These are phyloP conservation scores for Botrytis porri DNA, from an alignment of 2,329 filamentous ascomycete genomes.

Conservation along the genomic window DNA sequence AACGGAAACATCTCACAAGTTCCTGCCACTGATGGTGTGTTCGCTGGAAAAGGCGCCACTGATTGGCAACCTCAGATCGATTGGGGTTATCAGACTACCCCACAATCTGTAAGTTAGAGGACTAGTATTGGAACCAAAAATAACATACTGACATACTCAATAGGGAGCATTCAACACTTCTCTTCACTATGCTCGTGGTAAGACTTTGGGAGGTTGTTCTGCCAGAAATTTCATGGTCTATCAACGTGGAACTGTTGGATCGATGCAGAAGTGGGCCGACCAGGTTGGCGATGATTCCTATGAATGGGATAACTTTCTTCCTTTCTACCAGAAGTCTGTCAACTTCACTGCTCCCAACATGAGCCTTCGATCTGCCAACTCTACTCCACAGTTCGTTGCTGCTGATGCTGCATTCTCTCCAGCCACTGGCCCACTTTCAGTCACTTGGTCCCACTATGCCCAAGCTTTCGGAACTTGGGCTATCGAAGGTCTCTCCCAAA, in stretches of 20 bases:
- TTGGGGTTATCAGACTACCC: constrained; percentile 36
- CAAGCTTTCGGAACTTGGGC: constrained; percentile 36
- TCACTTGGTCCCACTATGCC: constrained; percentile 43
- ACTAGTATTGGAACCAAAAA: neutral
- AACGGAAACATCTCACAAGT: constrained; percentile 19
- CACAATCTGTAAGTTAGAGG: constrained; percentile 27
- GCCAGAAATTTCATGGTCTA: constrained; percentile 39
- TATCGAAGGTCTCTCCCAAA: constrained; percentile 39
- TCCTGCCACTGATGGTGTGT: constrained; percentile 8
- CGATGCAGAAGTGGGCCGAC: constrained; percentile 45
- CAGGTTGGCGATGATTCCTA: constrained; percentile 44
- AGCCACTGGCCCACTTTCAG: constrained; percentile 40
- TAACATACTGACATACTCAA: neutral
- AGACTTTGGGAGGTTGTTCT: constrained; percentile 36
- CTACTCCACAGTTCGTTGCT: constrained; percentile 33
- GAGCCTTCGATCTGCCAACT: constrained; percentile 30
- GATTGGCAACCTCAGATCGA: constrained; percentile 27
- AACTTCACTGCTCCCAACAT: constrained; percentile 18
- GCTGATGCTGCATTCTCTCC: constrained; percentile 32
- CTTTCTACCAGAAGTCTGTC: constrained; percentile 41
- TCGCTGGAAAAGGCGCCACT: constrained; percentile 18
- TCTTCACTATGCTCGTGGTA: constrained; percentile 35
- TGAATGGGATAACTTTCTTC: constrained; percentile 46
- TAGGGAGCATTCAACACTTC: constrained; percentile 17
- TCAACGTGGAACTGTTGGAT: constrained; percentile 32